Evolutionary conservation across 768 basidiomycete genomes (phyloP), one percentile per base, ranked within the genome.

Genomic region (Mycena galopus): DNA sequence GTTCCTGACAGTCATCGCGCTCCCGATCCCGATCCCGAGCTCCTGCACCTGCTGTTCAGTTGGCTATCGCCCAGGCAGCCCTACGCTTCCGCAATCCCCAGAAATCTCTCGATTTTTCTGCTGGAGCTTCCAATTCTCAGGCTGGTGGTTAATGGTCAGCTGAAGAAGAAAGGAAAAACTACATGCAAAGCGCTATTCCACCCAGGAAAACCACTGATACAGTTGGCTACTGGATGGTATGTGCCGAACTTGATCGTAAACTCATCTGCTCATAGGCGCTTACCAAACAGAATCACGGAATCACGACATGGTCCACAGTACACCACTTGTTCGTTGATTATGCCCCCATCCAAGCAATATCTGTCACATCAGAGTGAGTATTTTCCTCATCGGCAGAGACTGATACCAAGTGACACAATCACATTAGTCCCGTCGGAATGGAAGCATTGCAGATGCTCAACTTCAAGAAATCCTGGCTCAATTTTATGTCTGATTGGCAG

Each of bases 401-500:
- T n/a, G n/a, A n/a, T n/a, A n/a, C n/a, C n/a, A n/a, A n/a, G n/a
- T n/a, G n/a, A n/a, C n/a, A n/a, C n/a, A n/a, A n/a, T n/a, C n/a
- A n/a, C n/a, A n/a, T n/a, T n/a, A n/a, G n/a, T n/a, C n/a, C n/a
- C n/a, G n/a, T n/a, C n/a, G n/a, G n/a, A n/a, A n/a, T n/a, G n/a
- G n/a, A n/a, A n/a, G n/a, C n/a, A n/a, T n/a, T n/a, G n/a, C n/a
- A n/a, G n/a, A n/a, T n/a, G n/a, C n/a, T n/a, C n/a, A n/a, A n/a
- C n/a, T n/a, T n/a, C n/a, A n/a, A n/a, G n/a, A n/a, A n/a, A n/a
- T n/a, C n/a, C n/a, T n/a, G n/a, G n/a, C n/a, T 53, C 51, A 27
- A 53, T 53, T 53, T 53, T 32, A 56, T 56, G 55, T 56, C 29
- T 56, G 32, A 56, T 56, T 56, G 55, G 55, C 55, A 56, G 55